These are phyloP conservation scores for Moesziomyces globuligerus DNA, from an alignment of 1,284 basidiomycete genomes.

Conservation along the genomic window DNA sequence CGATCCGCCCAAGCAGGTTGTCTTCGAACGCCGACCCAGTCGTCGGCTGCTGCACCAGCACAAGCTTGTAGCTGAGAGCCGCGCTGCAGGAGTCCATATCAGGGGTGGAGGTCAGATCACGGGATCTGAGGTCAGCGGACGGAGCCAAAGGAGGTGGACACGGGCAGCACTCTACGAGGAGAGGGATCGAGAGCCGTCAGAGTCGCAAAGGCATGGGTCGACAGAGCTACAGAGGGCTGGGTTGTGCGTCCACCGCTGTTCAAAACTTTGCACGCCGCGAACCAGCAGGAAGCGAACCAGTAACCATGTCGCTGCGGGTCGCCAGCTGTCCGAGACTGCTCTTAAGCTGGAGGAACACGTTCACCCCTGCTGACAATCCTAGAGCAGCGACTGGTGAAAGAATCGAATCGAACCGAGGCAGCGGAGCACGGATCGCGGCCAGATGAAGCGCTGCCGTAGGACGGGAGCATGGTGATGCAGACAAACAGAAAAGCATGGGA, in stretches of 20 bases:
- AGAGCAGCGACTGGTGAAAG: no score
- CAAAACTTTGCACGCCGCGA: not conserved
- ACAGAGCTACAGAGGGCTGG: no score
- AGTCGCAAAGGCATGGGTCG: not conserved
- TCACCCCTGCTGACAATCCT: not conserved
- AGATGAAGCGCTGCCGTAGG: constrained; percentile 8
- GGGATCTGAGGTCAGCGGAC: not conserved
- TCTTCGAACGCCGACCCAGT: constrained; percentile 50
- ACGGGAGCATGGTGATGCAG: not conserved
- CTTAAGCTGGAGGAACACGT: not conserved
- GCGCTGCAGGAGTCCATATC: constrained; percentile 19
- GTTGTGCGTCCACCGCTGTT: not conserved
- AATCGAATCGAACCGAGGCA: not conserved
- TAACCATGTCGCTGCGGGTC: not conserved
- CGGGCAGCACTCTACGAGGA: not conserved
- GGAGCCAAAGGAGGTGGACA: not conserved
- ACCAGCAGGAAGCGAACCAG: not conserved
- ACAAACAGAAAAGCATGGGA: not conserved
- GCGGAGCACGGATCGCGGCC: constrained; percentile 1
- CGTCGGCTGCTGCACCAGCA: constrained; percentile 45
- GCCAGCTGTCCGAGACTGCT: not conserved
- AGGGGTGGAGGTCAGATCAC: not conserved
- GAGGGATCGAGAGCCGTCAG: not conserved
- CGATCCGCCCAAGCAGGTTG: constrained; percentile 47
- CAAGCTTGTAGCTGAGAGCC: constrained; percentile 22